These are phyloP conservation scores for Eutypa lata DNA, from an alignment of 2,329 filamentous ascomycete genomes.

Conservation along the genomic window DNA sequence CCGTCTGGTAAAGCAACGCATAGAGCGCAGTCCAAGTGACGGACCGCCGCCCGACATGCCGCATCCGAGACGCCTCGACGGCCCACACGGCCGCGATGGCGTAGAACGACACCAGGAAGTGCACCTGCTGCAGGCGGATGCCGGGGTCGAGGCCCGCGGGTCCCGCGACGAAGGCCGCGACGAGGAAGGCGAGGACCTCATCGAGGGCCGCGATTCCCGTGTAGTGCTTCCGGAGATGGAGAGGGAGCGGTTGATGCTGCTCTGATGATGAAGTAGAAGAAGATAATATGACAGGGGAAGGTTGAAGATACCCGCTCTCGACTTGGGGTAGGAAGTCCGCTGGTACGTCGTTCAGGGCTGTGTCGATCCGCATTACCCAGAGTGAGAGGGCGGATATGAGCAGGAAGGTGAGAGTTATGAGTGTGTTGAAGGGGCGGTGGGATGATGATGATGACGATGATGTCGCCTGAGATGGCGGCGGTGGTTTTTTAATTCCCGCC, in stretches of 20 bases:
- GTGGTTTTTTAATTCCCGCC: conserved; percentile 1
- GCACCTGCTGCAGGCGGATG: conserved; percentile 22
- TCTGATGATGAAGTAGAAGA: too few species aligned
- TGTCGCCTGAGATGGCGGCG: not conserved
- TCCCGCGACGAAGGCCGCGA: conserved; percentile 22
- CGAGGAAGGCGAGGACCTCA: conserved; percentile 15
- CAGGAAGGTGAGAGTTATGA: conserved; percentile 13
- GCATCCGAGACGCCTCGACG: conserved; percentile 22
- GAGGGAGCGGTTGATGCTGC: conserved; percentile 8
- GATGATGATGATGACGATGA: not conserved
- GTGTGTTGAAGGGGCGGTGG: conserved; percentile 11
- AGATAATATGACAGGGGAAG: too few species aligned
- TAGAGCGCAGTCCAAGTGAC: conserved; percentile 16
- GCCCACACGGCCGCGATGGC: conserved; percentile 22
- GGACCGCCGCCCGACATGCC: conserved; percentile 12
- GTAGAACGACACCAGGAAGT: conserved; percentile 25
- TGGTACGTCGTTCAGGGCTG: conserved; percentile 16
- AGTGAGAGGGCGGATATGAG: conserved; percentile 8
- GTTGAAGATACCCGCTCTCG: conserved; percentile 10
- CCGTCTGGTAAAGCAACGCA: conserved; percentile 23
- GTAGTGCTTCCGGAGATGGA: conserved; percentile 18
- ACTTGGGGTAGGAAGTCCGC: conserved; percentile 15
- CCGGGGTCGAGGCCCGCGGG: conserved; percentile 21
- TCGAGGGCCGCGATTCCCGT: conserved; percentile 21
- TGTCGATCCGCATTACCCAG: conserved; percentile 23